phyloP scores from a whole-genome alignment of 2,329 filamentous ascomycete genomes.

The Alternaria arborescens region DNA sequence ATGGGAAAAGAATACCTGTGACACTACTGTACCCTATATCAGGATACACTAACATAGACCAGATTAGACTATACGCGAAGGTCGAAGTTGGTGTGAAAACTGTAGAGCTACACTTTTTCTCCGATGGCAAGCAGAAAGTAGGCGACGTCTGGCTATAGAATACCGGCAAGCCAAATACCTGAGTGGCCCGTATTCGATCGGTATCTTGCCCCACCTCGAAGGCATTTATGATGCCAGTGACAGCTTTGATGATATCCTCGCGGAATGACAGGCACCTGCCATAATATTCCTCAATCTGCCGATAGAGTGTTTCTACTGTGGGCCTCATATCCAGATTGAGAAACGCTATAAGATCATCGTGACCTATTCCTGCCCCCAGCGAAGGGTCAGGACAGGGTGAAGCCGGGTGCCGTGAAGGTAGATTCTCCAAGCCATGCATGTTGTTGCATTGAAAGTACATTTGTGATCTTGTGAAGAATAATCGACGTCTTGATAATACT shows the following conservation, averaged over 20 bases:
- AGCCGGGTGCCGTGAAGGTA: neutral
- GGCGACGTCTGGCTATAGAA: neutral
- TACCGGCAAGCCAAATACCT: neutral
- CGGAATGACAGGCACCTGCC: neutral
- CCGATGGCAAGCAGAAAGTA: neutral
- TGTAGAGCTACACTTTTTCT: fast-evolving
- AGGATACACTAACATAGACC: no score
- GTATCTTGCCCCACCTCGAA: neutral
- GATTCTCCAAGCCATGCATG: neutral
- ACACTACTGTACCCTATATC: neutral
- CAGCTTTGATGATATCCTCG: neutral
- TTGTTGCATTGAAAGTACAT: neutral
- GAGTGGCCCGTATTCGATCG: neutral
- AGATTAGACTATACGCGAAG: neutral
- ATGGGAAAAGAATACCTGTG: neutral
- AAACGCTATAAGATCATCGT: neutral
- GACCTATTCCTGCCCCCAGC: neutral
- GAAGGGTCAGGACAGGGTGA: neutral
- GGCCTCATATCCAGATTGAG: neutral
- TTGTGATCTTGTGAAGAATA: neutral
- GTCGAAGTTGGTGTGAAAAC: neutral
- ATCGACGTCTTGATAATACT: neutral
- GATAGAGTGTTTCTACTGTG: neutral
- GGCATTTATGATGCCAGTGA: neutral
- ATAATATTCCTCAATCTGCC: neutral